These are phyloP conservation scores for Raddia guianensis DNA, from an alignment of 176 grass and related monocot genomes.

Conservation along the genomic window DNA sequence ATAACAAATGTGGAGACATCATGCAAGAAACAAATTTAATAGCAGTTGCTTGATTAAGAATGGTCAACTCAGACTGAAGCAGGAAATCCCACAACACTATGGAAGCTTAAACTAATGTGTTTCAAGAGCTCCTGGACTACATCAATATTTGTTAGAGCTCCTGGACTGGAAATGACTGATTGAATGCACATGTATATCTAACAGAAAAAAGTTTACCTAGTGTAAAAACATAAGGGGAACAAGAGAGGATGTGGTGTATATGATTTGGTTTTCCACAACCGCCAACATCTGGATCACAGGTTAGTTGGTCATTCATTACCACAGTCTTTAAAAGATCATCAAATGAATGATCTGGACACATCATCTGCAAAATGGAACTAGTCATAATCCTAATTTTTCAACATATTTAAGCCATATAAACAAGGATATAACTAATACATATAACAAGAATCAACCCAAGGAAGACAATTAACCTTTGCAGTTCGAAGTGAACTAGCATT, in stretches of 20 bases:
- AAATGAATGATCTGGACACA: slow-evolving; percentile 78
- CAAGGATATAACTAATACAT: slow-evolving; percentile 28
- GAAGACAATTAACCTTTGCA: slow-evolving; percentile 62
- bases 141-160: slow-evolving; percentile 19
- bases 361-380: slow-evolving; percentile 55
- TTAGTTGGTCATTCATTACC: slow-evolving; percentile 83
- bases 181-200: slow-evolving; percentile 17
- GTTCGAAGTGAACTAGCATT: slow-evolving; percentile 93
- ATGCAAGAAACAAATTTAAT: slow-evolving; percentile 8
- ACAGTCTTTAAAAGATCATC: slow-evolving; percentile 92
- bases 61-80: slow-evolving; percentile 8
- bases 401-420: slow-evolving; percentile 15
- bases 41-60: slow-evolving; percentile 23
- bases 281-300: slow-evolving; percentile 80
- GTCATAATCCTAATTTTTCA: slow-evolving; percentile 1
- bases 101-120: neutral
- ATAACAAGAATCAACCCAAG: slow-evolving; percentile 34
- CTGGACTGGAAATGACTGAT: neutral
- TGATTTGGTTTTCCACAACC: slow-evolving; percentile 88
- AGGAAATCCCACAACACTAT: slow-evolving; percentile 16
- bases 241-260: slow-evolving; percentile 89
- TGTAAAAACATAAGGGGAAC: slow-evolving; percentile 87
- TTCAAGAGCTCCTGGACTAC: neutral
- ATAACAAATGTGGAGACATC: slow-evolving; percentile 35
- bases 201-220: slow-evolving; percentile 65